Conservation (phyloP, 208 protist genomes). For the Strigomonas culicis region DNA sequence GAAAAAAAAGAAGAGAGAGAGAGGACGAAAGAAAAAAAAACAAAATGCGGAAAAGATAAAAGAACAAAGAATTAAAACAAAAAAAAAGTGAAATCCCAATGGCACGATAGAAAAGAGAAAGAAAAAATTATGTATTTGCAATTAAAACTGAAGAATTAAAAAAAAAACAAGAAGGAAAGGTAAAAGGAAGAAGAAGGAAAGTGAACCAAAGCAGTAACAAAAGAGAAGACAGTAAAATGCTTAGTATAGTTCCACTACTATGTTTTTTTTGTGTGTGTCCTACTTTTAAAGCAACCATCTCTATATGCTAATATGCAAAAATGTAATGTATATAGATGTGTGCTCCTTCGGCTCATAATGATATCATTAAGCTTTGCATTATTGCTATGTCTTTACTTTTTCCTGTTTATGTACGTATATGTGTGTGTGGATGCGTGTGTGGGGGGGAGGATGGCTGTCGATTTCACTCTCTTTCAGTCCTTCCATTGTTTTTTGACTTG, state of each 20-base stretch:
- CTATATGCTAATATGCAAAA: not conserved
- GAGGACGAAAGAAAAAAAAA: constrained; percentile 17
- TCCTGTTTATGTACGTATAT: not conserved
- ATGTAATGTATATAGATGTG: not conserved
- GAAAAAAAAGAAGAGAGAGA: constrained; percentile 13
- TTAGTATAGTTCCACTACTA: not conserved
- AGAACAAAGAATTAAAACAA: constrained; percentile 10
- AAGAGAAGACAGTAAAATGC: constrained; percentile 7
- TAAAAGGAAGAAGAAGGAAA: constrained; percentile 16
- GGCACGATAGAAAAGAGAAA: constrained; percentile 9
- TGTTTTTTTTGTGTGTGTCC: constrained; percentile 9
- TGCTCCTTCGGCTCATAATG: not conserved
- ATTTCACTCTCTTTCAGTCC: not conserved
- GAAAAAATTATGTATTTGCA: not conserved
- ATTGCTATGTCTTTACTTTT: not conserved
- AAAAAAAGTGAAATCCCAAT: not conserved
- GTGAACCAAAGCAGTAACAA: constrained; percentile 16
- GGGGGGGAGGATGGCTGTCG: not conserved
- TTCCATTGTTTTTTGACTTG: not conserved
- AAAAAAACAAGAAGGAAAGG: not conserved
- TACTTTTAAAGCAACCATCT: no score
- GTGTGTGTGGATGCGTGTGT: constrained; percentile 3
- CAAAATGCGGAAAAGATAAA: constrained; percentile 14
- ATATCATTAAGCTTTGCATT: not conserved
- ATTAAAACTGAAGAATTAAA: not conserved